Evolutionary conservation across 768 basidiomycete species (phyloP).

Genomic region (Lactarius vividus): DNA sequence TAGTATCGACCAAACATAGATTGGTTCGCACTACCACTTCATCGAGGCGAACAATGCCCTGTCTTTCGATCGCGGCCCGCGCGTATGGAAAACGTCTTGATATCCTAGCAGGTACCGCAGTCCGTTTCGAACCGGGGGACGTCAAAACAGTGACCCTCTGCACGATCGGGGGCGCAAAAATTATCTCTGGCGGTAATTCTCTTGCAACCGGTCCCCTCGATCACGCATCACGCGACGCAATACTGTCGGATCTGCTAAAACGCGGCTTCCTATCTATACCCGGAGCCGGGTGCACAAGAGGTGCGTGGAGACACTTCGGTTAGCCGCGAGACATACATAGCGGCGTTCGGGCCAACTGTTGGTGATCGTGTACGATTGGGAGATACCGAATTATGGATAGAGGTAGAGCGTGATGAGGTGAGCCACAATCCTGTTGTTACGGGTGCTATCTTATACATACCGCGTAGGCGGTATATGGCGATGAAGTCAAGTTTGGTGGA

Average conservation of each 20-base stretch:
- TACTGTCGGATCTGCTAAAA: slow-evolving; percentile 48
- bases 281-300: slow-evolving; percentile 60
- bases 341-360: slow-evolving; percentile 93
- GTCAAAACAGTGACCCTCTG: slow-evolving; percentile 80
- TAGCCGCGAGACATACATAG: slow-evolving; percentile 71
- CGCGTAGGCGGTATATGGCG: slow-evolving; percentile 81
- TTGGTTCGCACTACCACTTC: slow-evolving; percentile 95
- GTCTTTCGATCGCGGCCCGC: slow-evolving; percentile 74
- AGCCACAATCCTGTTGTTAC: slow-evolving; percentile 7
- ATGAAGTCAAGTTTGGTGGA: slow-evolving; percentile 98
- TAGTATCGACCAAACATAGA: slow-evolving; percentile 39
- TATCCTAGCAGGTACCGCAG: slow-evolving; percentile 92
- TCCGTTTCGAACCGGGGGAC: slow-evolving; percentile 95
- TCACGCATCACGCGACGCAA: slow-evolving; percentile 42
- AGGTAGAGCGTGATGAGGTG: slow-evolving; percentile 85
- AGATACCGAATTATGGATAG: slow-evolving; percentile 87
- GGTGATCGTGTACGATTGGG: slow-evolving; percentile 88
- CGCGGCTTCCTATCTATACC: slow-evolving; percentile 68
- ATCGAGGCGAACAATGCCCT: slow-evolving; percentile 83
- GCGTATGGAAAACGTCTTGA: slow-evolving; percentile 87
- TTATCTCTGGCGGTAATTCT: slow-evolving; percentile 77
- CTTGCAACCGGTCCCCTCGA: slow-evolving; percentile 61
- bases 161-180: slow-evolving; percentile 65
- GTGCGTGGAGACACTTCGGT: slow-evolving; percentile 54
- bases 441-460: not conserved